phyloP scores from a whole-genome alignment of 306 rosid species.

The Cucumis cinereus region DNA sequence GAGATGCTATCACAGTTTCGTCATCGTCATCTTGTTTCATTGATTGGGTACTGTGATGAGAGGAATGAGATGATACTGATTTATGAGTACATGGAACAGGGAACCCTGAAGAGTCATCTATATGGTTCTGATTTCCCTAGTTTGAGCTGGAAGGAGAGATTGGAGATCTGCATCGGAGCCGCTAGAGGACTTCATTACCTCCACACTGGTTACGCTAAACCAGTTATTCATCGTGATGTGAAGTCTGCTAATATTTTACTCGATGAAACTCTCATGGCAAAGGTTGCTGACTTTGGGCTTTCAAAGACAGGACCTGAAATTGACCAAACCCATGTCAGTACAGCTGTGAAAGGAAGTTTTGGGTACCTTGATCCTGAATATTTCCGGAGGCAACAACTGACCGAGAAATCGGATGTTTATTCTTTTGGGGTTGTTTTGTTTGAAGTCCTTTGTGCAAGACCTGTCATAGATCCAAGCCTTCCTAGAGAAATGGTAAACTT shows the following conservation, averaged over 20 bases:
- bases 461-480: conserved; percentile 81
- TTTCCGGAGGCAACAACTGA: conserved; percentile 74
- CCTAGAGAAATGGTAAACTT: conserved; percentile 77
- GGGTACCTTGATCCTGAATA: conserved; percentile 92
- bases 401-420: conserved; percentile 79
- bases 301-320: conserved; percentile 77
- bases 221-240: conserved; percentile 83
- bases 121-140: conserved; percentile 59
- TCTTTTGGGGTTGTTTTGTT: conserved; percentile 86
- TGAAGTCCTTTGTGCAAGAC: conserved; percentile 79
- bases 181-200: conserved; percentile 95
- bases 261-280: conserved; percentile 87
- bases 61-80: conserved; percentile 79
- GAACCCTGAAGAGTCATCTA: conserved; percentile 81
- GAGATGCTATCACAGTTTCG: conserved; percentile 88
- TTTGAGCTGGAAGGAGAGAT: conserved; percentile 78
- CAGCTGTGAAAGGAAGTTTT: conserved; percentile 79
- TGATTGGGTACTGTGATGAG: conserved; percentile 87
- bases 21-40: conserved; percentile 80
- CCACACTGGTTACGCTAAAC: conserved; percentile 83
- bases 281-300: conserved; percentile 83
- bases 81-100: conserved; percentile 87
- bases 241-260: conserved; percentile 83
- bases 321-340: conserved; percentile 82
- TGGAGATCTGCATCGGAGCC: conserved; percentile 79